Base-by-base conservation (phyloP, 73 alveolate species). In the Diophrys sp. region DNA sequence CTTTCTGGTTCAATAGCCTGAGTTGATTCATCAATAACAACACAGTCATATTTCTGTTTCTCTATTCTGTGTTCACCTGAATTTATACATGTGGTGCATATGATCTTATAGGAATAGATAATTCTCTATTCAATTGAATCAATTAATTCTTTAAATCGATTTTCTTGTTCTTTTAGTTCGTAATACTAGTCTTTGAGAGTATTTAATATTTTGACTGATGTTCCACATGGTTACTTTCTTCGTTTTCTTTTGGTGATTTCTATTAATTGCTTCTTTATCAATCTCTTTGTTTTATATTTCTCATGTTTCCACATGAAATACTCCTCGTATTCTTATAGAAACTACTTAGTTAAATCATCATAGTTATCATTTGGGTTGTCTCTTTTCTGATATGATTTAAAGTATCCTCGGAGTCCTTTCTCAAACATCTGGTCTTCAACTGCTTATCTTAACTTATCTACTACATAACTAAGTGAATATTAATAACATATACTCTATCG, bases 21-120 rank as follows among this genome's bases (percentile, higher is more conserved):
- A 1, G 99, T 97, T 30, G 99, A 99, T 82, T 92, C 98, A 85
- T 96, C 99, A 67, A 96, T 94, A 80, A 96, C 86, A 31, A 96
- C 99, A 78, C 92, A 90, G 54, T 91, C 90, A 91, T 95, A 96
- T 82, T 95, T 82, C 79, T 90, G 91, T 72, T 70, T 81, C 82
- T 92, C 88, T 79, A 96, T 89, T 56, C 99, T 96, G n/a, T 93
- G 92, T 77, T 95, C 99, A 70, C 93, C 93, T 23, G 98, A 87
- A 28, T 98, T 96, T 24, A 95, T 93, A 81, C 99, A 95, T 57
- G 99, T 96, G 53, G 98, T 93, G 80, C 97, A 94, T 14, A 96
- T 95, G 24, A 96, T 98, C 76, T 95, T 44, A 44, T 97, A 18
- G 98, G 97, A 11, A 88, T 89, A 11, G 86, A 78, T 54, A 96